Evolutionary conservation across 2,329 filamentous ascomycete species (phyloP).

Genomic region (Aspergillus terreus): DNA sequence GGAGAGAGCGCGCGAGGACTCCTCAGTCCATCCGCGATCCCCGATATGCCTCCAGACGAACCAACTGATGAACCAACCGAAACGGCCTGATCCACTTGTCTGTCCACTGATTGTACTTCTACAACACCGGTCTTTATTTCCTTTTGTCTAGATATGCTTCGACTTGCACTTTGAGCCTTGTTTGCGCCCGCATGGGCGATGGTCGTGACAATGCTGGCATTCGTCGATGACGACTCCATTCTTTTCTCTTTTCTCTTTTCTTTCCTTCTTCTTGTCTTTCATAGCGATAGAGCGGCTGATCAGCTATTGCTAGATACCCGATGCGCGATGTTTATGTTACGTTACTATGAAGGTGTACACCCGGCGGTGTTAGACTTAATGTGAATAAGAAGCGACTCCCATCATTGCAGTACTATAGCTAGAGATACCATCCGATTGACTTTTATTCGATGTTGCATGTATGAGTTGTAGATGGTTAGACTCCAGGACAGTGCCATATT

Average conservation of each 20-base stretch:
- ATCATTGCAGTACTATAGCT: no score
- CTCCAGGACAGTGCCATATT: no score
- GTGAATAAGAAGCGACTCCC: no score
- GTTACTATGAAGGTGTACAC: no score
- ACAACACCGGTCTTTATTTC: background rate
- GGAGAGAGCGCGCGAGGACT: conserved; percentile 29
- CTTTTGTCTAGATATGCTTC: background rate
- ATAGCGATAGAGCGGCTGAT: conserved; percentile 5
- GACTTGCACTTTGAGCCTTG: background rate
- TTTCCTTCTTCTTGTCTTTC: conserved; percentile 1
- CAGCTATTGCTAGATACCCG: conserved; percentile 4
- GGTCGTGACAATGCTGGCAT: conserved; percentile 6
- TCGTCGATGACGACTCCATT: background rate
- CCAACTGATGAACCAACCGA: background rate
- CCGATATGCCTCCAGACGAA: background rate
- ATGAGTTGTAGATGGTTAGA: no score
- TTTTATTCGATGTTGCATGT: no score
- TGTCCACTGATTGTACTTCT: background rate
- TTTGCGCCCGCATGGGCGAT: background rate
- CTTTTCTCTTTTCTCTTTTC: conserved; percentile 2
- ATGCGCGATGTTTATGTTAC: background rate
- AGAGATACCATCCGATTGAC: no score
- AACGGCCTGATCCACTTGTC: background rate
- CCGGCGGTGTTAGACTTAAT: no score
- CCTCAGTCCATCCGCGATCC: conserved; percentile 24